Conservation (phyloP, 2,329 filamentous ascomycete genomes). For the Fusarium clavum region DNA sequence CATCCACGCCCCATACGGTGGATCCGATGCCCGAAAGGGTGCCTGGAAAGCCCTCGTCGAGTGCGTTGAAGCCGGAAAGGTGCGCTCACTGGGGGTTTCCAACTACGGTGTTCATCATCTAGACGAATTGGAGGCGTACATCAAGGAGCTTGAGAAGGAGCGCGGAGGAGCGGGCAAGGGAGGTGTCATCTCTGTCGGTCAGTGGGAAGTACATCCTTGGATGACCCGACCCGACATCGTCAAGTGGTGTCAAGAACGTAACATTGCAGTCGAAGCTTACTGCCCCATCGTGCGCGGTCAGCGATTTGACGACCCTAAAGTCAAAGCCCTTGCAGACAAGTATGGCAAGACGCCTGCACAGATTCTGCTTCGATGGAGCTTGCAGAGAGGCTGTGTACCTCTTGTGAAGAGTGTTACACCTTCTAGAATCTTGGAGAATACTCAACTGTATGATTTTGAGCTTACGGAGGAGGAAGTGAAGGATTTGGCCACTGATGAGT, state of each 20-base stretch:
- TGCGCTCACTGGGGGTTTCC: conserved; percentile 71
- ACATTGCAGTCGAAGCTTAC: conserved; percentile 73
- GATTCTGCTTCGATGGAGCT: conserved; percentile 81
- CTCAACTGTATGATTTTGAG: conserved; percentile 66
- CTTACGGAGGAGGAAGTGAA: conserved; percentile 65
- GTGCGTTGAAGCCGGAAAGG: conserved; percentile 69
- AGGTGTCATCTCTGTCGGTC: conserved; percentile 83
- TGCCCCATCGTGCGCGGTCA: conserved; percentile 72
- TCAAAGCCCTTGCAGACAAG: conserved; percentile 75
- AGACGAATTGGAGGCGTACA: conserved; percentile 69
- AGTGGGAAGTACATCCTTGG: conserved; percentile 94
- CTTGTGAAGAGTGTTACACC: conserved; percentile 80
- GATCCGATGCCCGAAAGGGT: conserved; percentile 65
- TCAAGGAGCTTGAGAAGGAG: conserved; percentile 70
- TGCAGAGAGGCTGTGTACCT: conserved; percentile 82
- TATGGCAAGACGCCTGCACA: conserved; percentile 80
- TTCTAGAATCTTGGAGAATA: conserved; percentile 74
- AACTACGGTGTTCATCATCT: conserved; percentile 74
- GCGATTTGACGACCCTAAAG: conserved; percentile 75
- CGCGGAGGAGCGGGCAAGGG: conserved; percentile 71
- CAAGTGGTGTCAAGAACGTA: conserved; percentile 76
- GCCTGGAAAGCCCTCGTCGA: conserved; percentile 74
- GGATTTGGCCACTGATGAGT: conserved; percentile 62
- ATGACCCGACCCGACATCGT: conserved; percentile 82
- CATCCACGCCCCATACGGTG: conserved; percentile 71